phyloP scores from a whole-genome alignment of 805 yeast genomes.

The Torulaspora gathmanii region DNA sequence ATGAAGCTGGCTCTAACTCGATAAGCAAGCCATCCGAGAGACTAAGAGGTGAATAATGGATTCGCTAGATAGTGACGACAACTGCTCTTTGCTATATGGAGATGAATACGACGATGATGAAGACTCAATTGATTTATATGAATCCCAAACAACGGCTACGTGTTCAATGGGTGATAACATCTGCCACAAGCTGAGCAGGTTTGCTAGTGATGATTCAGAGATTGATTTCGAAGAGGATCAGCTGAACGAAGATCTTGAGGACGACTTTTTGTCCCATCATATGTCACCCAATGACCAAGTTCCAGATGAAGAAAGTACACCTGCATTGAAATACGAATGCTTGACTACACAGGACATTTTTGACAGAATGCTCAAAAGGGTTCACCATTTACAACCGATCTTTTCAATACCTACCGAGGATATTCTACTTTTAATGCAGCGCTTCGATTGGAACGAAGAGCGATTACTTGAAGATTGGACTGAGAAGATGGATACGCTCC shows the following conservation, averaged over 20 bases:
- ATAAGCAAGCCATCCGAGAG: neutral
- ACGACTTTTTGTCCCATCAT: slow-evolving; percentile 25
- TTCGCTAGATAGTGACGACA: slow-evolving; percentile 9
- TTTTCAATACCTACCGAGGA: slow-evolving; percentile 29
- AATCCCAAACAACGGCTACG: slow-evolving; percentile 10
- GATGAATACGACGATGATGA: slow-evolving; percentile 8
- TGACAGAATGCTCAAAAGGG: slow-evolving; percentile 28
- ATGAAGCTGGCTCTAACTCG: neutral
- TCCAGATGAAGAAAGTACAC: slow-evolving; percentile 21
- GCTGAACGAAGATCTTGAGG: slow-evolving; percentile 23
- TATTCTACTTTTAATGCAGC: slow-evolving; percentile 43
- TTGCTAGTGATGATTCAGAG: slow-evolving; percentile 19
- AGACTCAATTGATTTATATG: slow-evolving; percentile 8
- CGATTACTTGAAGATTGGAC: slow-evolving; percentile 52
- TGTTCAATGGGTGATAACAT: slow-evolving; percentile 6
- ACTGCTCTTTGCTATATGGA: slow-evolving; percentile 7
- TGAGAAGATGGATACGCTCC: slow-evolving; percentile 39
- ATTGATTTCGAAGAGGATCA: slow-evolving; percentile 23
- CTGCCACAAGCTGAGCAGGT: slow-evolving; percentile 8
- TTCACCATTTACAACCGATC: slow-evolving; percentile 30
- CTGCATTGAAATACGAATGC: slow-evolving; percentile 30
- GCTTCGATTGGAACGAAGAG: slow-evolving; percentile 57
- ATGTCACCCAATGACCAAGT: slow-evolving; percentile 12
- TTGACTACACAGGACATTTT: slow-evolving; percentile 35
- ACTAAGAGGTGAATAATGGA: neutral